Conservation (phyloP, 805 yeast species). For the Spathaspora arborariae region DNA sequence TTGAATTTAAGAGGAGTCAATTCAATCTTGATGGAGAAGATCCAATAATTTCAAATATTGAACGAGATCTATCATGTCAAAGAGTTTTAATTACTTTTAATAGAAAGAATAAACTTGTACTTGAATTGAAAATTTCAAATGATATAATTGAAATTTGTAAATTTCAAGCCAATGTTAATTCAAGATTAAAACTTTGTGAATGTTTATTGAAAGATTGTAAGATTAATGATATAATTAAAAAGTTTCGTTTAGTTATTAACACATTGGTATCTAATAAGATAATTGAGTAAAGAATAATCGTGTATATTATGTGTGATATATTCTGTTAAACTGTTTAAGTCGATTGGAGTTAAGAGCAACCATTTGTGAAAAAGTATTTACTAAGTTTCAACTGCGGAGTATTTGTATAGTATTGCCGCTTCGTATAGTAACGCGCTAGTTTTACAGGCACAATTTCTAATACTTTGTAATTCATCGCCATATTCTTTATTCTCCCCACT, state of each 20-base stretch:
- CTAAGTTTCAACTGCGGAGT: no score
- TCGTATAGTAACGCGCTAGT: no score
- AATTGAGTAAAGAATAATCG: not conserved
- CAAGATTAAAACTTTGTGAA: slow-evolving; percentile 10
- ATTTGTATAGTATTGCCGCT: no score
- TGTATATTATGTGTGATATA: no score
- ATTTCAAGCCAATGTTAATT: not conserved
- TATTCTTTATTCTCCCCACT: no score
- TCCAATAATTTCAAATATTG: slow-evolving; percentile 12
- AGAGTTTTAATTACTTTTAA: slow-evolving; percentile 12
- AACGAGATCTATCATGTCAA: slow-evolving; percentile 25
- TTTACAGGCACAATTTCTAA: no score
- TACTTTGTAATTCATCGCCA: no score
- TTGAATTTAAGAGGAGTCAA: slow-evolving; percentile 9
- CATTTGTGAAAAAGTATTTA: no score
- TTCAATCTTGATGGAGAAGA: slow-evolving; percentile 5
- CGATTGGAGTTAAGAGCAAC: no score
- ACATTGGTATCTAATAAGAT: slow-evolving; percentile 1
- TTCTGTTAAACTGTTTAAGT: no score
- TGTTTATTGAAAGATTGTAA: slow-evolving; percentile 12
- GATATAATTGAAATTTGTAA: slow-evolving; percentile 11
- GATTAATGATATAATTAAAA: slow-evolving; percentile 14
- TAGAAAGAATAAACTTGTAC: not conserved
- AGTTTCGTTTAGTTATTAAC: slow-evolving; percentile 12
- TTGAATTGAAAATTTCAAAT: slow-evolving; percentile 19